Evolutionary conservation across 108 stramenopile species (phyloP), one percentile per base, ranked within the genome.

Genomic region (Skeletonema potamos): DNA sequence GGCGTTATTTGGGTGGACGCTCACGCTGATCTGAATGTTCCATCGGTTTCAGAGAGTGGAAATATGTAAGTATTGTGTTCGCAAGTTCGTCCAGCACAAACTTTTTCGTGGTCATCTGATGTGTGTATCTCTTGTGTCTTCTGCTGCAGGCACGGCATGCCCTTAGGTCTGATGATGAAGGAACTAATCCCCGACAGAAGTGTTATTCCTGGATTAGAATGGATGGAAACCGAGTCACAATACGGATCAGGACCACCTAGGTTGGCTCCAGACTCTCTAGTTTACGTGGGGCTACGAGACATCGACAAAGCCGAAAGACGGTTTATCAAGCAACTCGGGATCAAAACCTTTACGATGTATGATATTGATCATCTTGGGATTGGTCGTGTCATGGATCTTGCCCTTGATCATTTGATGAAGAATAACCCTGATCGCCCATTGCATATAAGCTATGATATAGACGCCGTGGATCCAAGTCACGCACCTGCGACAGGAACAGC

Each of bases 1-100:
- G 91, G 96, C 13, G 85, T 99, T 29, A 85, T 99, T 60, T 99
- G 99, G 99, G 95, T 99, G 9, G 99, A 99, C 83, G 99, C 99
- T 1, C 99, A 99, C 85, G 99, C 98, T 28, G 99, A 99, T 89
- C 82, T 99, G 60, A 99, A 99, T 82, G 97, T 96, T 0, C 99
- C 98, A 0, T 64, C 66, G 55, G 85, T 85, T 1, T 90, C 91
- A 8, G 92, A 85, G 43, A 93, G 93, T 65, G 99, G 99, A n/a
- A 99, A 99, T 66, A 93, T 99, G 93, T 41, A 41, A 41, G 39
- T 41, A 15, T 15, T 13, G 37, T 7, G 15, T 13, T 41, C 15
- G 3, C 39, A 41, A n/a, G 39, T 15, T n/a, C n/a, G n/a, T 41
- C 4, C 2, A 41, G 39, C 39, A n/a, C 39, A n/a, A 15, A 41